phyloP scores from a whole-genome alignment of 2,329 filamentous ascomycete species.

The Calycina marina region DNA sequence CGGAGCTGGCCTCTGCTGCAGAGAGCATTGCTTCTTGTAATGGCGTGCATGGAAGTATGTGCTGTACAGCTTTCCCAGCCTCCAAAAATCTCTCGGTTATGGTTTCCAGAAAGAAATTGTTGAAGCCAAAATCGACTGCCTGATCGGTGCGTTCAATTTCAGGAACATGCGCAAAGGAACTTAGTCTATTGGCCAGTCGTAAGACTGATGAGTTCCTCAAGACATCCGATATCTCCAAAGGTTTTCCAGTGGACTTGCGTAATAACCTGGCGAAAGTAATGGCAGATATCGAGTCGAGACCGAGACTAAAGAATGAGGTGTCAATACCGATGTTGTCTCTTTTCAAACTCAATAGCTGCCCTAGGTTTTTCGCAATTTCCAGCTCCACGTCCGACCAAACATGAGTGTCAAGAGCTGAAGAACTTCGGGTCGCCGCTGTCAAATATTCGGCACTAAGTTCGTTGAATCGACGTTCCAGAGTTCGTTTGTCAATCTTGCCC shows the following conservation, averaged over 20 bases:
- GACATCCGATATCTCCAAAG: conserved; percentile 52
- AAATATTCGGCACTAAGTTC: conserved; percentile 32
- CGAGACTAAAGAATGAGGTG: conserved; percentile 63
- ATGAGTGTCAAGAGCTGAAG: conserved; percentile 10
- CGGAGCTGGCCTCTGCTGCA: conserved; percentile 28
- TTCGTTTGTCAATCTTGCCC: conserved; percentile 55
- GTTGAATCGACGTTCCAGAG: conserved; percentile 34
- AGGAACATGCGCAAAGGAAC: not conserved
- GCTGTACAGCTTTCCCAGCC: conserved; percentile 27
- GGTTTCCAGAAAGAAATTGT: conserved; percentile 9
- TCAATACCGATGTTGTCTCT: conserved; percentile 38
- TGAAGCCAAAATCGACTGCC: conserved; percentile 14
- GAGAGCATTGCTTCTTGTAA: conserved; percentile 81
- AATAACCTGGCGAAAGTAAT: conserved; percentile 53
- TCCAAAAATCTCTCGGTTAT: conserved; percentile 11
- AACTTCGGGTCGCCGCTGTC: conserved; percentile 18
- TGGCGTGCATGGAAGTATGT: conserved; percentile 67
- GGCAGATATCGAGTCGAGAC: conserved; percentile 71
- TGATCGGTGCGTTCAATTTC: not conserved
- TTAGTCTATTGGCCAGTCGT: conserved; percentile 33
- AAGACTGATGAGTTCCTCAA: conserved; percentile 54
- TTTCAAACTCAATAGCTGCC: conserved; percentile 32
- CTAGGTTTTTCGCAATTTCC: conserved; percentile 38
- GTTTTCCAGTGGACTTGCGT: conserved; percentile 27
- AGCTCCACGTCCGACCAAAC: conserved; percentile 40